Evolutionary conservation across 2,329 filamentous ascomycete genomes (phyloP).

Genomic region (Fusarium sp.): DNA sequence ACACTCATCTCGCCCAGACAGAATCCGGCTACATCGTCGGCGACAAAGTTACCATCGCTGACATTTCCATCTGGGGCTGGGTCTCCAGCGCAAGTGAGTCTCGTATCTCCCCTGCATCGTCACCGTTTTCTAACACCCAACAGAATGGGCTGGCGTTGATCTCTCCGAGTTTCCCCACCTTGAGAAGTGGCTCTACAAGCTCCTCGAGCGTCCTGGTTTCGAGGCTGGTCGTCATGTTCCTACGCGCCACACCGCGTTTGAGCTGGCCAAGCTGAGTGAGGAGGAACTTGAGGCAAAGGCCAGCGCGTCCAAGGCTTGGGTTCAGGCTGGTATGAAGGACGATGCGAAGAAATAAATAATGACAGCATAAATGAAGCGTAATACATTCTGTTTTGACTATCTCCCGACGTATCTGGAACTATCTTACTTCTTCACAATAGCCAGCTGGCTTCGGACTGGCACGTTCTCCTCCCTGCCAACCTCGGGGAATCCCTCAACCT

Average conservation of each 20-base stretch:
- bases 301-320: conserved; percentile 66
- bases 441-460: conserved; percentile 52
- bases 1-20: conserved; percentile 73
- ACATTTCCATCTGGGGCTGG: conserved; percentile 87
- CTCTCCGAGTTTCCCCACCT: conserved; percentile 80
- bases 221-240: conserved; percentile 83
- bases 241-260: conserved; percentile 69
- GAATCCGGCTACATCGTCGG: conserved; percentile 71
- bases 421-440: conserved; percentile 42
- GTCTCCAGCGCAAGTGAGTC: conserved; percentile 62
- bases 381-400: neutral
- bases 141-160: conserved; percentile 60
- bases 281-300: conserved; percentile 68
- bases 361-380: neutral
- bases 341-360: conserved; percentile 63
- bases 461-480: conserved; percentile 52
- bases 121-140: neutral
- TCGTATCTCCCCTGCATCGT: accelerated
- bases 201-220: conserved; percentile 75
- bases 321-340: conserved; percentile 75
- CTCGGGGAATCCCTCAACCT: conserved; percentile 54
- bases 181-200: conserved; percentile 79
- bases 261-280: conserved; percentile 55
- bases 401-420: accelerated
- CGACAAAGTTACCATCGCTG: conserved; percentile 77